Conservation (phyloP, 257 asterid genomes). For the Gentiana dahurica region DNA sequence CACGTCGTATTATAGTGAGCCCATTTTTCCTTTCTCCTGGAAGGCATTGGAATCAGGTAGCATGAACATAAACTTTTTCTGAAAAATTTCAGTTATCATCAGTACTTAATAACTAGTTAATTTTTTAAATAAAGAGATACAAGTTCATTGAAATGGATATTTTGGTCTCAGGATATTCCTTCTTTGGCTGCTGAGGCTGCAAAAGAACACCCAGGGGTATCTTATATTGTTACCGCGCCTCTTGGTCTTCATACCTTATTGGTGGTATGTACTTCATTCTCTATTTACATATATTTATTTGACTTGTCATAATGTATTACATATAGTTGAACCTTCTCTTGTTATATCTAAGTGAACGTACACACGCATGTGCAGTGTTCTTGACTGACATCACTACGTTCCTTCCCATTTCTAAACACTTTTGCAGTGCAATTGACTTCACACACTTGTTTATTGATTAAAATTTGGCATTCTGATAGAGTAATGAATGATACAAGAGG, state of each 20-base stretch:
- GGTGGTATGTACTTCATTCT: slow-evolving; percentile 38
- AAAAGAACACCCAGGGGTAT: slow-evolving; percentile 74
- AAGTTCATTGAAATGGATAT: background rate
- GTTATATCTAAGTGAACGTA: background rate
- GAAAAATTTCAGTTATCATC: too few relatives aligned
- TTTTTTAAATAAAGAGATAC: too few relatives aligned
- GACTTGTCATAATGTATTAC: background rate
- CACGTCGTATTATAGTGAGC: slow-evolving; percentile 71
- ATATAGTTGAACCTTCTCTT: background rate
- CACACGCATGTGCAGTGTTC: too few relatives aligned
- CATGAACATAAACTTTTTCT: background rate
- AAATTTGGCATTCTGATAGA: background rate
- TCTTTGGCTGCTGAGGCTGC: slow-evolving; percentile 93
- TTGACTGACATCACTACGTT: too few relatives aligned
- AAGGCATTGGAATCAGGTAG: slow-evolving; percentile 88
- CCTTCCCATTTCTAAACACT: too few relatives aligned
- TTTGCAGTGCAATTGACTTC: too few relatives aligned
- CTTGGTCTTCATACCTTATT: slow-evolving; percentile 79
- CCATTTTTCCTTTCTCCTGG: slow-evolving; percentile 97
- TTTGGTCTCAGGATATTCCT: slow-evolving; percentile 66
- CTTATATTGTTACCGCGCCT: slow-evolving; percentile 72
- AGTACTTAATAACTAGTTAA: too few relatives aligned
- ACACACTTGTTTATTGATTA: too few relatives aligned
- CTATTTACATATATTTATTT: slow-evolving; percentile 1
- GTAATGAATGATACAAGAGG: too few relatives aligned